Base-by-base conservation (phyloP, 306 rosid species). In the Begonia loranthoides region DNA sequence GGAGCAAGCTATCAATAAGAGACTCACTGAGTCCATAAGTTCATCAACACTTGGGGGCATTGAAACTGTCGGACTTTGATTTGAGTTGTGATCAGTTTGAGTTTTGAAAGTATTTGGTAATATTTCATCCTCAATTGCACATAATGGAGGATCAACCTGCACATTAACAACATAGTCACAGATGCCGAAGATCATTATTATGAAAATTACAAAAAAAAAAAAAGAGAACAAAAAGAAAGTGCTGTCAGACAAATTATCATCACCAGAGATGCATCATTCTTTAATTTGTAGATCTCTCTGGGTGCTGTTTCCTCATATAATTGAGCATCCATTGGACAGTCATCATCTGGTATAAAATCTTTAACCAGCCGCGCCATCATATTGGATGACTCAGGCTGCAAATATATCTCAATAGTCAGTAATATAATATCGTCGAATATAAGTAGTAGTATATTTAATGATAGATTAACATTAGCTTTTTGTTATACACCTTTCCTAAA, bases 1-100 rank as follows among this genome's bases (percentile, higher is more conserved):
- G 16, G 47, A 17, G 49, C 36, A 41, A 15, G 36, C 50, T 5
- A 33, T 57, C 45, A 15, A 45, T 13, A 51, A 50, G 61, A 22
- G 55, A 77, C 88, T 68, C 69, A 82, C 89, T 28, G 81, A 79
- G 61, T 77, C 72, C 69, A 87, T 69, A 58, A 82, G 75, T 63
- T 87, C 78, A 55, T 87, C 85, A 49, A 80, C 78, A 46, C 82
- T 82, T n/a, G 15, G 47, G 47, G 47, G n/a, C 14, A 28, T 7
- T 45, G 80, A 82, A 60, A 33, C 59, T 52, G 74, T 82, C 12
- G 24, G 4, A 14, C 76, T 65, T 59, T 70, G 55, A 5, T 67
- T 76, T 17, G 60, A 34, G 58, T 24, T 62, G 22, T 69, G 58
- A 62, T 69, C 73, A 44, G 51, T 62, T 64, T 76, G 86, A 70